phyloP scores from a whole-genome alignment of 2,329 filamentous ascomycete species.

The Beauveria sp. region DNA sequence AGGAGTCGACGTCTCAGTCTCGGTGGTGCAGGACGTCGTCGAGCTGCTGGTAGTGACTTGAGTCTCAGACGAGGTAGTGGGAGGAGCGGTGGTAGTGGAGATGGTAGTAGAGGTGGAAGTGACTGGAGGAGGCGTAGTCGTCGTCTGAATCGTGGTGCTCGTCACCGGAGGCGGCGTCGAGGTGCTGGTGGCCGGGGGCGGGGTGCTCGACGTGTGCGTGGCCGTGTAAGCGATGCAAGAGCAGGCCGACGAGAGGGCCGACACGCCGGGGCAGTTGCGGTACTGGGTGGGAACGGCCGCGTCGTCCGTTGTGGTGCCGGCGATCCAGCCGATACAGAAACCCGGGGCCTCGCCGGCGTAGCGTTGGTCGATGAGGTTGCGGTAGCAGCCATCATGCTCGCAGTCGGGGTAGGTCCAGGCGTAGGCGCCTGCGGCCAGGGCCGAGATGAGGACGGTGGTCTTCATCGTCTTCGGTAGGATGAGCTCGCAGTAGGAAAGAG shows the following conservation, averaged over 20 bases:
- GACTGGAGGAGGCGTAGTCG: background rate
- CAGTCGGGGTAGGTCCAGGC: slow-evolving; percentile 23
- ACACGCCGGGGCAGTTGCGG: slow-evolving; percentile 22
- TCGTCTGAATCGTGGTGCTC: slow-evolving; percentile 4
- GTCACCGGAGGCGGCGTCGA: slow-evolving; percentile 2
- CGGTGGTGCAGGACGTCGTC: slow-evolving; percentile 21
- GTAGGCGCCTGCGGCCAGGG: slow-evolving; percentile 23
- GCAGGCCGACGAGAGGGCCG: slow-evolving; percentile 27
- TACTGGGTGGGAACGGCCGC: slow-evolving; percentile 24
- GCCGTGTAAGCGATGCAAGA: slow-evolving; percentile 30
- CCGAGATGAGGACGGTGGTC: slow-evolving; percentile 22
- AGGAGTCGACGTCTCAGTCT: slow-evolving; percentile 19
- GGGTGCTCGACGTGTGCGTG: slow-evolving; percentile 19
- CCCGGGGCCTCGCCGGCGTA: slow-evolving; percentile 21
- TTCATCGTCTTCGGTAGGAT: slow-evolving; percentile 24
- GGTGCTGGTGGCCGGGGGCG: slow-evolving; percentile 5
- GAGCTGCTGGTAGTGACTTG: background rate
- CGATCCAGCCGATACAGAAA: slow-evolving; percentile 28
- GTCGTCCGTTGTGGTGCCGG: slow-evolving; percentile 21
- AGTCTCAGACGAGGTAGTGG: background rate
- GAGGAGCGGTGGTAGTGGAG: slow-evolving; percentile 5
- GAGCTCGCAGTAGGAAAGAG: no score
- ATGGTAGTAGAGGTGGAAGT: slow-evolving; percentile 10
- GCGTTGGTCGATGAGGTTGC: slow-evolving; percentile 26
- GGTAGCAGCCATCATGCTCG: slow-evolving; percentile 28